A percentile compares a stretch with the other conserved stretches of the same genome.
phyloP scores from a whole-genome alignment of 2,329 filamentous ascomycete genomes.

The Cadophora malorum region DNA sequence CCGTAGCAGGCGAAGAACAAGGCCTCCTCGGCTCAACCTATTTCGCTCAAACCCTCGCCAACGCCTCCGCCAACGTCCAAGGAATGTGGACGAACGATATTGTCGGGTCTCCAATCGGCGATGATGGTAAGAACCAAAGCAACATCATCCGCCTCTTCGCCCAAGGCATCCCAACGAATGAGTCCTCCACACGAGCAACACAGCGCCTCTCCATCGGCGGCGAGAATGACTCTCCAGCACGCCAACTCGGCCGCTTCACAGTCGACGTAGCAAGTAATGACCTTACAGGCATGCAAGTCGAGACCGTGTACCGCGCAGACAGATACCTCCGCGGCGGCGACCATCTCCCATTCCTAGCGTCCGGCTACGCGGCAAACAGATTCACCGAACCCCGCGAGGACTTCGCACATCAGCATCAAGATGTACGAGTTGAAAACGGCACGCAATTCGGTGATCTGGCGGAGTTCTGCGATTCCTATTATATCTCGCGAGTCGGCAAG shows the following conservation, averaged over 20 bases:
- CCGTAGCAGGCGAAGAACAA: constrained; percentile 65
- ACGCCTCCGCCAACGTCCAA: constrained; percentile 59
- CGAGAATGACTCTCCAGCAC: constrained; percentile 61
- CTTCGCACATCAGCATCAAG: constrained; percentile 63
- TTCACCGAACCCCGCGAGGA: constrained; percentile 65
- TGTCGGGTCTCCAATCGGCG: constrained; percentile 56
- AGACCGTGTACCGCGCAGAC: constrained; percentile 61
- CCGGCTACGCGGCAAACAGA: constrained; percentile 58
- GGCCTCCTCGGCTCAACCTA: constrained; percentile 57
- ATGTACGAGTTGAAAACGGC: constrained; percentile 55
- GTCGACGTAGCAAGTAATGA: constrained; percentile 59
- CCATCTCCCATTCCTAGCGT: constrained; percentile 59
- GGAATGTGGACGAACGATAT: constrained; percentile 58
- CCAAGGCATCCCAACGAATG: constrained; percentile 52
- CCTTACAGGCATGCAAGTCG: constrained; percentile 60
- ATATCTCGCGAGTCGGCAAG: constrained; percentile 57
- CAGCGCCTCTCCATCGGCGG: constrained; percentile 53
- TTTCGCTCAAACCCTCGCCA: constrained; percentile 59
- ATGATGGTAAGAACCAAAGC: constrained; percentile 51
- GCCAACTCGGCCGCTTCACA: constrained; percentile 61
- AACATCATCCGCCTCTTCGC: constrained; percentile 60
- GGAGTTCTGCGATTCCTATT: constrained; percentile 64
- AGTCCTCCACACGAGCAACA: constrained; percentile 48
- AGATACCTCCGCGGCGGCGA: constrained; percentile 63
- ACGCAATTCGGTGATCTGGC: constrained; percentile 61